phyloP scores from a whole-genome alignment of 2,329 filamentous ascomycete species.

The Colletotrichum agaves region DNA sequence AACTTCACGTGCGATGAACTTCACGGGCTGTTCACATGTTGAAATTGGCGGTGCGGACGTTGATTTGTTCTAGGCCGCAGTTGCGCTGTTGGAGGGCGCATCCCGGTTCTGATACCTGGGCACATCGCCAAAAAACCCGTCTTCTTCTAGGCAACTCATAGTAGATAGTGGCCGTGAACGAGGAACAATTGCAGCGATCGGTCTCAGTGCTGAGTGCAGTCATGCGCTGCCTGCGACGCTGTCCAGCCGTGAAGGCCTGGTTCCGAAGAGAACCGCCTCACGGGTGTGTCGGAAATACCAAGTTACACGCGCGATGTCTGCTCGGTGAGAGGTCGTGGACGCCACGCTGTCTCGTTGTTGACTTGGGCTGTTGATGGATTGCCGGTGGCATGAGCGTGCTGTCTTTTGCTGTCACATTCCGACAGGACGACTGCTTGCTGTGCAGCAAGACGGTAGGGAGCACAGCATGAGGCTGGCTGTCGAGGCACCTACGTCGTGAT shows the following conservation, averaged over 20 bases:
- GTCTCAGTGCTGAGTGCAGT: too few species aligned
- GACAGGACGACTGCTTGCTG: not conserved
- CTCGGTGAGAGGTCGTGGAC: not conserved
- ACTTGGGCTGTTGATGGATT: not conserved
- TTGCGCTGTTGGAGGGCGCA: too few species aligned
- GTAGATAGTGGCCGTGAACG: too few species aligned
- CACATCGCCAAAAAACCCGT: too few species aligned
- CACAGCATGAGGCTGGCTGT: not conserved
- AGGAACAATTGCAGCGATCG: too few species aligned
- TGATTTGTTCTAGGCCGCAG: too few species aligned
- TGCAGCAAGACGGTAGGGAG: not conserved
- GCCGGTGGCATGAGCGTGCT: not conserved
- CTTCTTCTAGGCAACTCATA: too few species aligned
- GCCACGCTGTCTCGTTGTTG: not conserved
- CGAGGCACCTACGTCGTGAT: not conserved
- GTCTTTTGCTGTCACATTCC: not conserved
- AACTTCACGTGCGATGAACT: conserved; percentile 1
- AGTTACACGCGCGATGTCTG: not conserved
- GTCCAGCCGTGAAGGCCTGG: too few species aligned
- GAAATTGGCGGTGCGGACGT: not conserved
- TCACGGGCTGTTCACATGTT: not conserved
- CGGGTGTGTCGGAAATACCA: too few species aligned
- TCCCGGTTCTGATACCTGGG: too few species aligned
- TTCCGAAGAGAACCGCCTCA: too few species aligned
- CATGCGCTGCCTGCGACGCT: too few species aligned